Base-by-base conservation (phyloP, 345 rosid species). In the Limnanthes douglasii region DNA sequence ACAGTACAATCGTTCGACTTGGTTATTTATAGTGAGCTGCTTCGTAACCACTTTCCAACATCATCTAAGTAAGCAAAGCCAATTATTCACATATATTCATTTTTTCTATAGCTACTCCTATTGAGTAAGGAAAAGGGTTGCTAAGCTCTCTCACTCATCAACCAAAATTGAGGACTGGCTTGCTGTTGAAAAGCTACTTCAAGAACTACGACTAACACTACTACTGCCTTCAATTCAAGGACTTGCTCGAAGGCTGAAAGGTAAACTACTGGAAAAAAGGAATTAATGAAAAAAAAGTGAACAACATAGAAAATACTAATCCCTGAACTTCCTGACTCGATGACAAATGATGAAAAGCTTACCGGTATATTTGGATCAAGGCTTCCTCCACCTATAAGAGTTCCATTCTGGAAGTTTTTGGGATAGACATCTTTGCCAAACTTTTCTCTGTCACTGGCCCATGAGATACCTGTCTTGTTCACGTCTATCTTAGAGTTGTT, bases 391-490 rank as follows among this genome's bases (percentile, higher is more conserved):
- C 93, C 97, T 29, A 8, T 51, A 36, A 78, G 57, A 8, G 39
- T 46, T 29, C 73, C 69, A 13, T 31, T 62, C 59, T 79, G 95
- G 36, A 88, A 88, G 42, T 79, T 72, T 42, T 43, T 57, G 14
- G 97, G 95, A 41, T 23, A 72, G 34, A 83, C 93, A 37, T 76
- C 27, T 34, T 66, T 74, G 33, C 97, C 86, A 43, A 79, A 88
- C 64, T 84, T 64, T 16, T 88, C 79, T 59, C 84, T 65, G 46
- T 88, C 97, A 57, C 97, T 88, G 62, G 79, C 79, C 95, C 97
- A 88, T 23, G 95, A 75, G 33, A 88, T 88, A 11, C 21, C 73
- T 15, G 31, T 62, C 67, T 70, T 83, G 50, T 79, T 84, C 66
- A 88, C 75, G 1, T 27, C 11, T 56, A 88, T 43, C 11, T 51